A percentile compares a stretch with the other conserved stretches of the same genome.
phyloP scores from a whole-genome alignment of 768 basidiomycete species.

The Macrocybe gigantea region DNA sequence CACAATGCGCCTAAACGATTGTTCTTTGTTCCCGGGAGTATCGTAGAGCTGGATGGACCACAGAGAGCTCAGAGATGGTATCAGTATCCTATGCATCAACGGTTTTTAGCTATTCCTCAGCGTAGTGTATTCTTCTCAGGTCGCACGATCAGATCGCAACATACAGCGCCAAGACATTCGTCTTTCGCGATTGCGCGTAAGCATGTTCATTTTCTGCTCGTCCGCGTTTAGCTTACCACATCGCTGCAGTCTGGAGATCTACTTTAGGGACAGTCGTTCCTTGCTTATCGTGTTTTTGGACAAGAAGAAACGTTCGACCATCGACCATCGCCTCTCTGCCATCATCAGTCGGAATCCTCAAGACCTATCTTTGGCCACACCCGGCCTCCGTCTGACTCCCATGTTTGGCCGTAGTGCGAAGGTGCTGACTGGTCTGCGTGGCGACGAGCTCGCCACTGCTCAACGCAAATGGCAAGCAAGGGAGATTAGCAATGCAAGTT shows the following conservation, averaged over 20 bases:
- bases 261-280: slow-evolving; percentile 89
- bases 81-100: slow-evolving; percentile 9
- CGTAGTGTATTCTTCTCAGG: slow-evolving; percentile 36
- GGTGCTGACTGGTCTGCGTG: slow-evolving; percentile 41
- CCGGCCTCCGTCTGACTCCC: slow-evolving; percentile 50
- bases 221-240: neutral
- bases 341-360: slow-evolving; percentile 38
- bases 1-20: slow-evolving; percentile 77
- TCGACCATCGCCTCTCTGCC: slow-evolving; percentile 45
- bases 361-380: slow-evolving; percentile 35
- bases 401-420: slow-evolving; percentile 47
- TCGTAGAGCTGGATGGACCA: slow-evolving; percentile 72
- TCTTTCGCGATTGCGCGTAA: slow-evolving; percentile 90
- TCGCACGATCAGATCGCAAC: slow-evolving; percentile 71
- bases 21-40: slow-evolving; percentile 81
- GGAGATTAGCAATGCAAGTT: slow-evolving; percentile 83
- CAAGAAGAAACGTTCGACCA: slow-evolving; percentile 55
- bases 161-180: slow-evolving; percentile 75
- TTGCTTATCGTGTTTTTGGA: slow-evolving; percentile 78
- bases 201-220: slow-evolving; percentile 19
- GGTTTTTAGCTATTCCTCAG: neutral
- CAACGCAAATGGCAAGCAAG: slow-evolving; percentile 84
- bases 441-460: slow-evolving; percentile 63
- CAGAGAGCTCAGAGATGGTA: slow-evolving; percentile 83
- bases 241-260: slow-evolving; percentile 69